phyloP scores from a whole-genome alignment of 352 stramenopile genomes.

The Pythium phragmitis region DNA sequence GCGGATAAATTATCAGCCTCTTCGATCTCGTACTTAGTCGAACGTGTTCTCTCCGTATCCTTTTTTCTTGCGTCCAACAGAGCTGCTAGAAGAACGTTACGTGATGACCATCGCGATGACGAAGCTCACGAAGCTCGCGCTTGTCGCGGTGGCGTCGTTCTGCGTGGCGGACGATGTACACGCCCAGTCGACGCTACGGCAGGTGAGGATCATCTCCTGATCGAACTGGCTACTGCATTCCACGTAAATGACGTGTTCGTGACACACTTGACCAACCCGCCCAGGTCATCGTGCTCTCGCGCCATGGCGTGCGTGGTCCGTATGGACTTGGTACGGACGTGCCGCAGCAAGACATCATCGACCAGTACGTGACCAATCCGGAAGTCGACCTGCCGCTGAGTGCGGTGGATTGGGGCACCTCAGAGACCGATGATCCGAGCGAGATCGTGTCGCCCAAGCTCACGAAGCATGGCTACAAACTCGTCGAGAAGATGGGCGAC shows the following conservation, averaged over 20 bases:
- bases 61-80: conserved; percentile 6
- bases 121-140: not conserved
- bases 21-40: conserved; percentile 21
- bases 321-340: conserved; percentile 62
- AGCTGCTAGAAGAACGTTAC: conserved; percentile 15
- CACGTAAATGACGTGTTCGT: too few species aligned
- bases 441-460: conserved; percentile 77
- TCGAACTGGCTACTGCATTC: not conserved
- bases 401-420: conserved; percentile 64
- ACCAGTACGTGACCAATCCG: conserved; percentile 65
- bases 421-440: conserved; percentile 54
- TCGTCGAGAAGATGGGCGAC: conserved; percentile 67
- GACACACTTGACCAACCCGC: not conserved
- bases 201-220: conserved; percentile 5
- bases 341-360: conserved; percentile 43
- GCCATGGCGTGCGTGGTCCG: conserved; percentile 70
- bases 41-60: conserved; percentile 11
- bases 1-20: not conserved
- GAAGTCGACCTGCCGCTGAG: conserved; percentile 51
- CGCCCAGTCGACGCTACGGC: conserved; percentile 15
- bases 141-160: conserved; percentile 7
- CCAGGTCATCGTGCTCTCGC: conserved; percentile 67
- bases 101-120: conserved; percentile 9
- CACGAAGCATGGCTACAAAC: conserved; percentile 66
- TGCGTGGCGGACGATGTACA: not conserved